Evolutionary conservation across 495 filamentous ascomycete genomes (phyloP).

Genomic region (Penicillium lagena): DNA sequence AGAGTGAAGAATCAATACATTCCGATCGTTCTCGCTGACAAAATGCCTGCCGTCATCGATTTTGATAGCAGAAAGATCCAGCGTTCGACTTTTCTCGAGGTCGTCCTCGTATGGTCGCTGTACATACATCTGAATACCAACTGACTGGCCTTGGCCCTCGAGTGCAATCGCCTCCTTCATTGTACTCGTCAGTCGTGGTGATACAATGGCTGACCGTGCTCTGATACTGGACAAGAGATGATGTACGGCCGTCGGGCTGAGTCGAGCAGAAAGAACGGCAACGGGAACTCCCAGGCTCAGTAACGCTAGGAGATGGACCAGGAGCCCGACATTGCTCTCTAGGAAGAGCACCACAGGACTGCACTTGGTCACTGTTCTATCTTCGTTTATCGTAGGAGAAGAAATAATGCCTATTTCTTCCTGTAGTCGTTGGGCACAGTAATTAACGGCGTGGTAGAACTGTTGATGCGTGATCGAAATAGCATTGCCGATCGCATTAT

Average conservation of each 20-base stretch:
- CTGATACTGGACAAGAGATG: conserved; percentile 18
- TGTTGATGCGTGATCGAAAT: no score
- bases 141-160: no score
- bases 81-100: no score
- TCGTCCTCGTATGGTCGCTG: no score
- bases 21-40: conserved; percentile 19
- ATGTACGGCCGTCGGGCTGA: conserved; percentile 20
- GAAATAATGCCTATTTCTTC: no score
- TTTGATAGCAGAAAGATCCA: no score
- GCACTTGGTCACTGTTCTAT: conserved; percentile 6
- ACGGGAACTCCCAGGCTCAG: conserved; percentile 23
- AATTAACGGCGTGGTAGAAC: no score
- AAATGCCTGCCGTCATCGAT: background rate
- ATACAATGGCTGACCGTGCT: conserved; percentile 9
- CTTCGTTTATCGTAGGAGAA: background rate
- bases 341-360: conserved; percentile 22
- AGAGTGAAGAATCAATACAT: conserved; percentile 40
- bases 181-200: background rate
- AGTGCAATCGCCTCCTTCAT: no score
- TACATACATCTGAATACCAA: no score
- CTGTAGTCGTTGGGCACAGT: no score
- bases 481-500: no score
- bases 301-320: conserved; percentile 22
- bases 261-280: conserved; percentile 21
- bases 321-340: conserved; percentile 25